These are phyloP conservation scores for Colletotrichum sp. DNA, from an alignment of 2,329 filamentous ascomycete genomes.

Conservation along the genomic window DNA sequence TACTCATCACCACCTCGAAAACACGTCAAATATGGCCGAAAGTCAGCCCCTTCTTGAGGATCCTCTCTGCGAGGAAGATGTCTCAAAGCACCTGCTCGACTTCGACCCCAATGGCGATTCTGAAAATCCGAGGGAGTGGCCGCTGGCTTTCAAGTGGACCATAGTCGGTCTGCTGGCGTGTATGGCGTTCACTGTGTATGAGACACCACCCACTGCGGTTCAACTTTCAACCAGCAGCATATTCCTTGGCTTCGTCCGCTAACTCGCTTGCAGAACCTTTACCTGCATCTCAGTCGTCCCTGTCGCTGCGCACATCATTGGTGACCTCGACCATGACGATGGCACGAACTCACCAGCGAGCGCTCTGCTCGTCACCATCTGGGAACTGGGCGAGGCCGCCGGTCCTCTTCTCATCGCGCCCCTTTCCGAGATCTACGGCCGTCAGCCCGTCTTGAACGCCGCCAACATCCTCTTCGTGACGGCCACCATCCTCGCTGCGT, in stretches of 20 bases:
- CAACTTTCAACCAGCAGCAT: background rate
- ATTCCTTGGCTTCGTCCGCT: background rate
- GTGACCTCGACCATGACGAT: slow-evolving; percentile 46
- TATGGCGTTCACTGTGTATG: slow-evolving; percentile 63
- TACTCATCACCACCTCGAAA: background rate
- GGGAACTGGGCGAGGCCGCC: slow-evolving; percentile 70
- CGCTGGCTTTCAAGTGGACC: slow-evolving; percentile 54
- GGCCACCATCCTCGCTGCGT: slow-evolving; percentile 51
- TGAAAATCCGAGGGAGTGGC: slow-evolving; percentile 59
- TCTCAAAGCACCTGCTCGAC: slow-evolving; percentile 17
- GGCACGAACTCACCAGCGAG: slow-evolving; percentile 48
- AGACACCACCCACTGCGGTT: background rate
- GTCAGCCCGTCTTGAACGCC: slow-evolving; percentile 58
- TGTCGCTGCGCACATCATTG: slow-evolving; percentile 55
- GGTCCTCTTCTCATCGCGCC: slow-evolving; percentile 68
- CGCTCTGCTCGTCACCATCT: slow-evolving; percentile 72
- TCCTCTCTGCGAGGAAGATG: slow-evolving; percentile 11
- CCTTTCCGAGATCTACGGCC: slow-evolving; percentile 65
- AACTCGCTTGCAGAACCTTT: slow-evolving; percentile 48
- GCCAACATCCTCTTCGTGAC: slow-evolving; percentile 57
- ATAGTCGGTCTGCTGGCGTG: slow-evolving; percentile 58
- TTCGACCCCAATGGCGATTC: slow-evolving; percentile 24
- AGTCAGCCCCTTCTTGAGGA: slow-evolving; percentile 14
- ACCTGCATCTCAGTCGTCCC: slow-evolving; percentile 63
- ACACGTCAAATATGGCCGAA: background rate